Evolutionary conservation across 495 filamentous ascomycete genomes (phyloP), one percentile per base, ranked within the genome.

Genomic region (Penicillium mononematosum): DNA sequence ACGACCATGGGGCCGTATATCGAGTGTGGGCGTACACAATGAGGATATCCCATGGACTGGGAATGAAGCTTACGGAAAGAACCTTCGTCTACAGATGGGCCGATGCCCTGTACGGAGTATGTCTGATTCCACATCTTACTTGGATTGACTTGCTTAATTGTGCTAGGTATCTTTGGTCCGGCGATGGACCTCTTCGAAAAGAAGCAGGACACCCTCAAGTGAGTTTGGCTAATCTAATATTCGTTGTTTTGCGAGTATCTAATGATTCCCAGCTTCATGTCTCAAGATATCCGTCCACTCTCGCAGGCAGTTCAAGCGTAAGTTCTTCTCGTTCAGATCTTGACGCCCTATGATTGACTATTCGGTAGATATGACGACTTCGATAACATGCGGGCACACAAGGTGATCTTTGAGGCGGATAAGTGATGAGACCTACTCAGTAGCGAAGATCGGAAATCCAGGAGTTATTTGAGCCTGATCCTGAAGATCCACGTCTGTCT

Each of bases 1-100:
- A n/a, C 79, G 92, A 46, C 92, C 92, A 10, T 97, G 89, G 81
- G 91, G 91, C 0, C 74, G 82, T 2, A 89, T 97, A 43, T 85
- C 81, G 24, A 90, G 86, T 63, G 90, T 96, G 46, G 92, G 92
- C 0, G 91, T 97, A 16, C 91, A 96, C 63, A 95, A 92, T 64
- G 86, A 78, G 10, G 87, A 89, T 79, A 91, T 96, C 54, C 92
- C 92, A 1, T 94, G 92, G 83, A 85, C 77, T n/a, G 92, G 90
- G 1, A 85, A 81, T 58, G 82, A 96, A 64, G 91, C 87, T 6
- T 98, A 98, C 69, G 84, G 82, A 27, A 96, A 97, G 77, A 98
- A 97, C 60, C 55, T 97, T 58, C 84, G 82, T 51, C 65, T 96
- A 14, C 89, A 96, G 66, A 96, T 96, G 86, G 92, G 93, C 41